Evolutionary conservation across 208 protist species (phyloP).

Genomic region (Porcisia hertigi): DNA sequence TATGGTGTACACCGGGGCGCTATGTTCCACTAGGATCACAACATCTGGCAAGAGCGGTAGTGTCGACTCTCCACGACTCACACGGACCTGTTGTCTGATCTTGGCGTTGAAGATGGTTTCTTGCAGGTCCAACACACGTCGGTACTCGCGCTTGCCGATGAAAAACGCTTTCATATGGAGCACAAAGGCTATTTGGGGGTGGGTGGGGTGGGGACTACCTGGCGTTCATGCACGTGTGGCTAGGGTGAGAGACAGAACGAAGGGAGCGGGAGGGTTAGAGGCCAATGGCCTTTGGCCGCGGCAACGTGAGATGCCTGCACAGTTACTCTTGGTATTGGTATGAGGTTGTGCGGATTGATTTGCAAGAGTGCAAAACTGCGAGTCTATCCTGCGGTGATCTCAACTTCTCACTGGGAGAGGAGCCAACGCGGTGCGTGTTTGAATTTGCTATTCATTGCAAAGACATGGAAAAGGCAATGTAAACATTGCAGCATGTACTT

Average conservation of each 20-base stretch:
- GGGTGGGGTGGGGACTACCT: not conserved
- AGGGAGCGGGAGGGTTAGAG: not conserved
- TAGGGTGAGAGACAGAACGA: not conserved
- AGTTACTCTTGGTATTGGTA: not conserved
- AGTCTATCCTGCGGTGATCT: not conserved
- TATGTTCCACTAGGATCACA: constrained; percentile 78
- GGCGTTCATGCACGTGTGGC: not conserved
- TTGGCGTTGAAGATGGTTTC: constrained; percentile 69
- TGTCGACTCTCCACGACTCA: constrained; percentile 36
- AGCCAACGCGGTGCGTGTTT: not conserved
- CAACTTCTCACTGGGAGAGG: not conserved
- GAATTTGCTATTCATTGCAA: not conserved
- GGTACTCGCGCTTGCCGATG: constrained; percentile 59
- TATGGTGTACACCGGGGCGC: constrained; percentile 81
- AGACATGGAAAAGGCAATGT: not conserved
- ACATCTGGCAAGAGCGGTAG: constrained; percentile 52
- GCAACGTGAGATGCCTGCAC: not conserved
- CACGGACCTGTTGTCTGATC: constrained; percentile 51
- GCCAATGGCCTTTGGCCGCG: not conserved
- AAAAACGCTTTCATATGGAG: constrained; percentile 65
- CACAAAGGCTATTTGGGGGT: not conserved
- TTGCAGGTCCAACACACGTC: constrained; percentile 64
- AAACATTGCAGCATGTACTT: not conserved
- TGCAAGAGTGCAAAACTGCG: not conserved
- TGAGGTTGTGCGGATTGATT: not conserved